Conservation (phyloP, 306 rosid species). For the Cajanus cajan region DNA sequence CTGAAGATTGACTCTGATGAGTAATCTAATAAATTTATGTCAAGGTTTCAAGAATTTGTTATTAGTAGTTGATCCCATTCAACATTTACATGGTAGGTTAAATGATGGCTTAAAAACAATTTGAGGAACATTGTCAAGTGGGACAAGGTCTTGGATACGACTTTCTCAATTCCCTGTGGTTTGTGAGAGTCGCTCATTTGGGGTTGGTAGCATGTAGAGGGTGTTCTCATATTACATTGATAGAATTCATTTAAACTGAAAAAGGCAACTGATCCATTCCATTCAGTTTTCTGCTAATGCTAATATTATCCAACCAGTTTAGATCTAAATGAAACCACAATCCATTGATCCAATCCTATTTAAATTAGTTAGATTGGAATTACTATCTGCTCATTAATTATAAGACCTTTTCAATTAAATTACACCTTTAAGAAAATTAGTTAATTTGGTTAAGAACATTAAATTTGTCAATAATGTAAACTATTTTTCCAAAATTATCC, state of each 20-base stretch:
- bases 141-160: neutral
- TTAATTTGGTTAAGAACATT: no score
- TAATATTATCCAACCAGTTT: neutral
- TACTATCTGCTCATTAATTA: no score
- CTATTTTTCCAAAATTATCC: no score
- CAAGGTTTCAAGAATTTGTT: neutral
- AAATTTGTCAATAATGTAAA: no score
- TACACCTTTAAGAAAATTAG: no score
- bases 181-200: neutral
- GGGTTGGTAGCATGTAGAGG: neutral
- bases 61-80: neutral
- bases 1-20: no score
- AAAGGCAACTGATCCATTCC: neutral
- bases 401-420: no score
- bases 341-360: neutral
- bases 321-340: neutral
- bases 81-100: neutral
- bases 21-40: neutral
- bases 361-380: neutral
- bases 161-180: neutral
- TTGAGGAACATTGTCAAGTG: neutral
- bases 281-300: neutral
- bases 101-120: neutral
- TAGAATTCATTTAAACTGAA: neutral
- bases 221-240: neutral